These are phyloP conservation scores for Alternaria solani DNA, from an alignment of 2,329 filamentous ascomycete genomes.

Conservation along the genomic window DNA sequence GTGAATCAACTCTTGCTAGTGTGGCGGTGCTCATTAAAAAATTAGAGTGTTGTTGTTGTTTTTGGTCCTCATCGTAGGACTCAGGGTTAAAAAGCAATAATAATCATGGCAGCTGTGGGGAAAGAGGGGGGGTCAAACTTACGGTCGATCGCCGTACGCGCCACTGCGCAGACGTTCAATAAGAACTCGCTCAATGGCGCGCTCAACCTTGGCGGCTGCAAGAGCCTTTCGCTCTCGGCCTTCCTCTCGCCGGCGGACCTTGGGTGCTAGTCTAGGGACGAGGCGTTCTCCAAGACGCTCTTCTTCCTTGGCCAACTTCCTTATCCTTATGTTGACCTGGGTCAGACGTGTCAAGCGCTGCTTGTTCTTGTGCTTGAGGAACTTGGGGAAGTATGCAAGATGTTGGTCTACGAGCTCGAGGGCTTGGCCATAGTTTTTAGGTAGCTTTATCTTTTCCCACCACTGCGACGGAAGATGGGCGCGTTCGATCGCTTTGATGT, in stretches of 20 bases:
- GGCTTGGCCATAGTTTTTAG: constrained; percentile 88
- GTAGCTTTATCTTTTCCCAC: constrained; percentile 93
- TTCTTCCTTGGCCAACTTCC: constrained; percentile 85
- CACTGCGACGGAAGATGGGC: constrained; percentile 83
- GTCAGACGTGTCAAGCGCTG: constrained; percentile 91
- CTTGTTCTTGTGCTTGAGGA: constrained; percentile 93
- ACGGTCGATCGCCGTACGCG: constrained; percentile 90
- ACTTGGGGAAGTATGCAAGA: constrained; percentile 89
- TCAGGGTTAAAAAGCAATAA: constrained; percentile 20
- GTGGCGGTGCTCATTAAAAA: constrained; percentile 16
- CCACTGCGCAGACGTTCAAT: constrained; percentile 90
- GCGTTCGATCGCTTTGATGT: constrained; percentile 83
- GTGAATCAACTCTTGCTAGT: not conserved
- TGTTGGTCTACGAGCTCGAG: constrained; percentile 73
- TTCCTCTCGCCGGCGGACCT: constrained; percentile 69
- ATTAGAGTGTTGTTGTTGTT: constrained; percentile 20
- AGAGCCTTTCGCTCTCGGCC: constrained; percentile 60
- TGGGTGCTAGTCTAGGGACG: constrained; percentile 89
- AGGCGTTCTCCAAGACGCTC: constrained; percentile 87
- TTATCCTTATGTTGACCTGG: constrained; percentile 82
- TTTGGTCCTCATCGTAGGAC: constrained; percentile 18
- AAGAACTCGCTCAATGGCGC: constrained; percentile 93
- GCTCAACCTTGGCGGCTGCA: constrained; percentile 85
- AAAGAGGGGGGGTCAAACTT: not conserved
- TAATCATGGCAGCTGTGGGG: constrained; percentile 14